A percentile compares a stretch with the other conserved stretches of the same genome.
Evolutionary conservation across 2,329 filamentous ascomycete genomes (phyloP).

Genomic region (Davidsoniella neocaledoniae): DNA sequence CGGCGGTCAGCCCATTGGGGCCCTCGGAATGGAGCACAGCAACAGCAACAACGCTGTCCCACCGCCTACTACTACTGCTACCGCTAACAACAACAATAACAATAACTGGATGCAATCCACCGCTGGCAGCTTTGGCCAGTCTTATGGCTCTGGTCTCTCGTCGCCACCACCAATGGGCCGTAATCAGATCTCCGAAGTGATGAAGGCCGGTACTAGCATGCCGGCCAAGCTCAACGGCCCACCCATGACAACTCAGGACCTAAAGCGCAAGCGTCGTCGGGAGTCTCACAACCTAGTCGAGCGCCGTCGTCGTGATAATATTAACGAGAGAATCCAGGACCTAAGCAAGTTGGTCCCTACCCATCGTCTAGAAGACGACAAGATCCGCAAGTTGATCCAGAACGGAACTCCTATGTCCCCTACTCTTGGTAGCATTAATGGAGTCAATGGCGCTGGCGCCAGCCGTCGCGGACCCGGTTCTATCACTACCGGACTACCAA

Average conservation of each 20-base stretch:
- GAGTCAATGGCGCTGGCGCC: conserved; percentile 70
- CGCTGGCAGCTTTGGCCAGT: conserved; percentile 67
- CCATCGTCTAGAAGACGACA: conserved; percentile 90
- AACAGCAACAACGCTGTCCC: conserved; percentile 35
- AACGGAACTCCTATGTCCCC: conserved; percentile 84
- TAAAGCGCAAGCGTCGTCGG: conserved; percentile 75
- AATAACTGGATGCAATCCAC: conserved; percentile 35
- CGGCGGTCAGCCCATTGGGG: conserved; percentile 61
- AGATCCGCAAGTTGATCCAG: conserved; percentile 84
- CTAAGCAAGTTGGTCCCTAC: conserved; percentile 82
- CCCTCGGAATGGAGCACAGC: conserved; percentile 30
- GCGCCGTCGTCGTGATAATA: conserved; percentile 86
- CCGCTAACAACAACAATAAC: conserved; percentile 23
- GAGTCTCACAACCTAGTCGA: conserved; percentile 97
- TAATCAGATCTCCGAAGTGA: conserved; percentile 73
- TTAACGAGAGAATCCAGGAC: conserved; percentile 96
- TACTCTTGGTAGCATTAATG: conserved; percentile 67
- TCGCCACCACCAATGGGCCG: conserved; percentile 58
- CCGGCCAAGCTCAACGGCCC: conserved; percentile 59
- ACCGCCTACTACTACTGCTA: conserved; percentile 84
- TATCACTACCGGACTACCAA: conserved; percentile 80
- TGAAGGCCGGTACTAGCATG: conserved; percentile 75
- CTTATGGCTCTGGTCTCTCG: conserved; percentile 74
- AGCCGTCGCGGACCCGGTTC: conserved; percentile 65
- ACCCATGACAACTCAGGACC: conserved; percentile 66